Conservation (phyloP, 106 monocot genomes). For the Acorus gramineus region DNA sequence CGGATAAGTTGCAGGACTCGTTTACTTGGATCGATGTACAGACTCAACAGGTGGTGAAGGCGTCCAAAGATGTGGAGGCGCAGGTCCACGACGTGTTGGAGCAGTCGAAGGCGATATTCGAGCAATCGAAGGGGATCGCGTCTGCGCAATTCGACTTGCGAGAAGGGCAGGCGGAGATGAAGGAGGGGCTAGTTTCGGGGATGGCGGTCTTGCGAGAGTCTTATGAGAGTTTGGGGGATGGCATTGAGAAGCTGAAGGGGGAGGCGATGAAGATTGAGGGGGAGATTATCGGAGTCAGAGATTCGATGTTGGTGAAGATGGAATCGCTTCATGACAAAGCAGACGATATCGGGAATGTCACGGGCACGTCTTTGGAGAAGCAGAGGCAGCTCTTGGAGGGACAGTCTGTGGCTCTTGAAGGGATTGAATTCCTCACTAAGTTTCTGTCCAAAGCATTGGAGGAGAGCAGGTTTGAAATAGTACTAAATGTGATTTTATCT, state of each 20-base stretch:
- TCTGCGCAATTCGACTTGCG: conserved; percentile 42
- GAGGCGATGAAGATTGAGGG: conserved; percentile 48
- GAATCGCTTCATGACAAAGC: conserved; percentile 61
- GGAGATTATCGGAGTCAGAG: conserved; percentile 46
- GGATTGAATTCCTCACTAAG: conserved; percentile 49
- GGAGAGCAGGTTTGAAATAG: conserved; percentile 56
- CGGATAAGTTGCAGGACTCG: conserved; percentile 40
- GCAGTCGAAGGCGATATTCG: conserved; percentile 43
- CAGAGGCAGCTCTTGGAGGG: conserved; percentile 60
- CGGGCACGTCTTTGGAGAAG: conserved; percentile 53
- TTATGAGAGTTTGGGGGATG: conserved; percentile 45
- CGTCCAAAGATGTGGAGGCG: conserved; percentile 34
- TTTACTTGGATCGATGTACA: conserved; percentile 41
- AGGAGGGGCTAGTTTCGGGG: conserved; percentile 32
- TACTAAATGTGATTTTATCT: too few relatives aligned
- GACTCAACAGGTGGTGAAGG: conserved; percentile 26
- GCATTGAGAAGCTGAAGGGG: conserved; percentile 48
- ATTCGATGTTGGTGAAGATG: conserved; percentile 66
- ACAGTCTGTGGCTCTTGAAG: conserved; percentile 48
- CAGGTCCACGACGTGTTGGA: conserved; percentile 46
- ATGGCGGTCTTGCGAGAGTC: conserved; percentile 45
- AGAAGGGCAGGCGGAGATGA: conserved; percentile 48
- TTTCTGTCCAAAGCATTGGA: conserved; percentile 77
- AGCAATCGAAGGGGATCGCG: conserved; percentile 50
- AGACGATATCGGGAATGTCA: conserved; percentile 39